These are phyloP conservation scores for Pseudocercospora pini-densiflorae DNA, from an alignment of 2,329 filamentous ascomycete species.

Conservation along the genomic window DNA sequence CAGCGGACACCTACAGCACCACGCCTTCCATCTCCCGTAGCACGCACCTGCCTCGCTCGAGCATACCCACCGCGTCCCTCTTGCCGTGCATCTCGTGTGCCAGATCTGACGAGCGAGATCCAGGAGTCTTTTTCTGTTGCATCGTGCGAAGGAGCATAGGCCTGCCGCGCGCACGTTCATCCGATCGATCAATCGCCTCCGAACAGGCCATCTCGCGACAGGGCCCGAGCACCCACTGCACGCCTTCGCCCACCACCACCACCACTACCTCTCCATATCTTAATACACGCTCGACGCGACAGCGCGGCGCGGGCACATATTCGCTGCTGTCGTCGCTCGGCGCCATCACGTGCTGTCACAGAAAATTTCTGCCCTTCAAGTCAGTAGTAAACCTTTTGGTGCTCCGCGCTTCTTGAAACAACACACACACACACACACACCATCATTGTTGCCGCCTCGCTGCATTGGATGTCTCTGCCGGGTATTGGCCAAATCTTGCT, in stretches of 20 bases:
- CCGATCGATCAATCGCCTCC: conserved; percentile 12
- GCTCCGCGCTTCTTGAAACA: conserved; percentile 17
- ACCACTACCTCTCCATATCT: conserved; percentile 13
- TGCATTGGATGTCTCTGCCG: conserved; percentile 39
- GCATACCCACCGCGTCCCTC: conserved; percentile 1
- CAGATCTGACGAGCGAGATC: conserved; percentile 14
- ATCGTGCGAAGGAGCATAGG: conserved; percentile 17
- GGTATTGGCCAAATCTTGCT: conserved; percentile 37
- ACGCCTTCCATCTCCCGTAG: conserved; percentile 8
- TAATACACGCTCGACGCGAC: conserved; percentile 10
- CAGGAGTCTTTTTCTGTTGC: conserved; percentile 12
- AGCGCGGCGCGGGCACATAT: conserved; percentile 7
- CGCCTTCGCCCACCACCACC: conserved; percentile 17
- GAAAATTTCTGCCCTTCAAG: conserved; percentile 34
- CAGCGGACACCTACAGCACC: conserved; percentile 8
- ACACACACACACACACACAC: conserved; percentile 6
- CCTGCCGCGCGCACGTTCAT: conserved; percentile 16
- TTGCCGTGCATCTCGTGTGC: neutral
- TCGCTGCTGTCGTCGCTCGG: conserved; percentile 1
- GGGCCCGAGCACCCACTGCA: conserved; percentile 18
- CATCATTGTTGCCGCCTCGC: conserved; percentile 7
- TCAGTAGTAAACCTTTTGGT: conserved; percentile 28
- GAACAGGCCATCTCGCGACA: conserved; percentile 32
- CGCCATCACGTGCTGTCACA: conserved; percentile 28
- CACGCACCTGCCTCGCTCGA: conserved; percentile 12